Conservation (phyloP, 208 protist genomes). For the Crithidia thermophila region DNA sequence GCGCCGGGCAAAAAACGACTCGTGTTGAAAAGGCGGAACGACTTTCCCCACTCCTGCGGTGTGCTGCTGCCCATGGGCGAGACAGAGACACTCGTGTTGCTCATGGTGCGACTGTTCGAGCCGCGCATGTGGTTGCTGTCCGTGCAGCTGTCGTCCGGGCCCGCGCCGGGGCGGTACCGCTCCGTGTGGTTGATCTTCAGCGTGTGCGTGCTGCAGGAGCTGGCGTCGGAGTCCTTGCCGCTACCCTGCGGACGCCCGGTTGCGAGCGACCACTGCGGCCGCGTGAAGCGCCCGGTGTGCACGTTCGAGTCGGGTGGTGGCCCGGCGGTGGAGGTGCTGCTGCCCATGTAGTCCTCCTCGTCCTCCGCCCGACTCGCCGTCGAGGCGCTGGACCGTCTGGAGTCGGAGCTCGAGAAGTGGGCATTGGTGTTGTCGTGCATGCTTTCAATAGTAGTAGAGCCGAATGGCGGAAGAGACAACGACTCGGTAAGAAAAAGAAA, state of each 20-base stretch:
- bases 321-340: conserved; percentile 83
- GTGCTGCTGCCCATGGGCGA: conserved; percentile 60
- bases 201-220: conserved; percentile 34
- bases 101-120: conserved; percentile 48
- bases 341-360: conserved; percentile 61
- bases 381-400: conserved; percentile 19
- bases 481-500: conserved; percentile 5
- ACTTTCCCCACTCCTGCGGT: conserved; percentile 70
- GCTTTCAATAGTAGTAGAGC: not conserved
- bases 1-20: conserved; percentile 34
- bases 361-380: conserved; percentile 35
- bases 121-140: conserved; percentile 25
- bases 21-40: conserved; percentile 79
- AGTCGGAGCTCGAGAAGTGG: conserved; percentile 14
- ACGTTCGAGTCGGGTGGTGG: conserved; percentile 60
- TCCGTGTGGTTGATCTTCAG: conserved; percentile 38
- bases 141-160: conserved; percentile 24
- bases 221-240: conserved; percentile 15
- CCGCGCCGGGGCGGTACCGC: conserved; percentile 31
- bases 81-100: conserved; percentile 61
- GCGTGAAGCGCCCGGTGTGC: conserved; percentile 57
- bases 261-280: conserved; percentile 42
- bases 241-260: conserved; percentile 26
- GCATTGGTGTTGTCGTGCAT: conserved; percentile 21
- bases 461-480: not conserved